phyloP scores from a whole-genome alignment of 2,329 filamentous ascomycete genomes.

The Chrysoporthe puriensis region DNA sequence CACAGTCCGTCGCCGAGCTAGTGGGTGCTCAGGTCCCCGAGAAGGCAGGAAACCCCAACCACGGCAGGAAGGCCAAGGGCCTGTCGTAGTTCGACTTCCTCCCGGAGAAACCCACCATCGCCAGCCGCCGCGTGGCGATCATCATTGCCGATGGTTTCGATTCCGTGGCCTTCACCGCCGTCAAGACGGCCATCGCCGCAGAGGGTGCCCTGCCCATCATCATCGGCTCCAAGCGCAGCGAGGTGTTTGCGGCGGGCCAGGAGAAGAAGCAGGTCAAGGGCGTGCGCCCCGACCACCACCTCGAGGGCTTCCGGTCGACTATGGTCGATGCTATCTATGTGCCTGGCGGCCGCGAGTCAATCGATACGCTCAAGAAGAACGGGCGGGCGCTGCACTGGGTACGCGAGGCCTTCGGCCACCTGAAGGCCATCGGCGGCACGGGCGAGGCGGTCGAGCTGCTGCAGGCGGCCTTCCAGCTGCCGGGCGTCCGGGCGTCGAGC shows the following conservation, averaged over 20 bases:
- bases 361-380: constrained; percentile 66
- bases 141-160: constrained; percentile 81
- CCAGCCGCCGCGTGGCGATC: constrained; percentile 72
- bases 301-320: constrained; percentile 78
- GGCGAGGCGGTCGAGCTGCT: constrained; percentile 73
- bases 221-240: constrained; percentile 70
- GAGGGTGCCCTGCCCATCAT: constrained; percentile 70
- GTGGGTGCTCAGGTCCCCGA: constrained; percentile 67
- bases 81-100: constrained; percentile 72
- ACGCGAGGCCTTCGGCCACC: constrained; percentile 78
- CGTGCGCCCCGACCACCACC: constrained; percentile 73
- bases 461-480: constrained; percentile 48
- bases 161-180: constrained; percentile 62
- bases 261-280: constrained; percentile 56
- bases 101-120: constrained; percentile 67
- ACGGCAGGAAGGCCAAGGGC: constrained; percentile 67
- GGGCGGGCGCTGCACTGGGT: constrained; percentile 78
- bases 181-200: constrained; percentile 65
- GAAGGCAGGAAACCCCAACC: constrained; percentile 58
- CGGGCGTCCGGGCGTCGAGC: constrained; percentile 46
- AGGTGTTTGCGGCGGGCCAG: constrained; percentile 65
- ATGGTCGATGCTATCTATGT: constrained; percentile 82
- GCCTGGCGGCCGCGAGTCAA: constrained; percentile 68
- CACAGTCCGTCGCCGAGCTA: constrained; percentile 69
- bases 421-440: constrained; percentile 77